phyloP scores from a whole-genome alignment of 2,329 filamentous ascomycete species.

The Pyrenophora graminea region DNA sequence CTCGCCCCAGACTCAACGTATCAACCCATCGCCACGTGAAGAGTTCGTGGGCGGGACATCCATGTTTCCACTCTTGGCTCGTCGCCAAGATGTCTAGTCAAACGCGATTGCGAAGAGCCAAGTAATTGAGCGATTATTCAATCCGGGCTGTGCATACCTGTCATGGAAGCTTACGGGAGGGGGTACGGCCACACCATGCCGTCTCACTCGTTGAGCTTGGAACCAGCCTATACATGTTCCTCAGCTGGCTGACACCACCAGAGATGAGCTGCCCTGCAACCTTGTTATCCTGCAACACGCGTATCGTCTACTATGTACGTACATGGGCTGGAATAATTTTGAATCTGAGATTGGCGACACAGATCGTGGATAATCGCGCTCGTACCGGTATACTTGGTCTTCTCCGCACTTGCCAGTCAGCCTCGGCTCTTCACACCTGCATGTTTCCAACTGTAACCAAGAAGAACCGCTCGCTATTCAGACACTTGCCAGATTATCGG shows the following conservation, averaged over 20 bases:
- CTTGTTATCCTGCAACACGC: neutral
- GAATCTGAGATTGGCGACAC: too few relatives aligned
- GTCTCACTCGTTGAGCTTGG: neutral
- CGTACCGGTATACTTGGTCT: too few relatives aligned
- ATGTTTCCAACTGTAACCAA: too few relatives aligned
- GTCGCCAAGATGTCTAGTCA: constrained; percentile 1
- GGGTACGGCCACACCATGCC: neutral
- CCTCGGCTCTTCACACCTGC: too few relatives aligned
- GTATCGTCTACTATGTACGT: too few relatives aligned
- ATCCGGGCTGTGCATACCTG: constrained; percentile 3
- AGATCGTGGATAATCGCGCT: too few relatives aligned
- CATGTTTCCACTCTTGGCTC: constrained; percentile 9
- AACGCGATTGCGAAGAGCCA: neutral
- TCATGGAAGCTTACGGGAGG: neutral
- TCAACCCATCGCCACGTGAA: constrained; percentile 1
- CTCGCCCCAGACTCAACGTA: neutral
- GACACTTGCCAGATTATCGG: too few relatives aligned
- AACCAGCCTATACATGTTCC: neutral
- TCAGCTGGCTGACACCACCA: neutral
- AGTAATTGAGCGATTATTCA: constrained; percentile 6
- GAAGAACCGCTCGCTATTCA: too few relatives aligned
- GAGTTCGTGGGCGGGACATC: constrained; percentile 2
- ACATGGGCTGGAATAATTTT: too few relatives aligned
- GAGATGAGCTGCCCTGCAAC: neutral
- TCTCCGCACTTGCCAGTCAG: too few relatives aligned